Base-by-base conservation (phyloP, 352 stramenopile genomes). In the Pythium phragmitis region DNA sequence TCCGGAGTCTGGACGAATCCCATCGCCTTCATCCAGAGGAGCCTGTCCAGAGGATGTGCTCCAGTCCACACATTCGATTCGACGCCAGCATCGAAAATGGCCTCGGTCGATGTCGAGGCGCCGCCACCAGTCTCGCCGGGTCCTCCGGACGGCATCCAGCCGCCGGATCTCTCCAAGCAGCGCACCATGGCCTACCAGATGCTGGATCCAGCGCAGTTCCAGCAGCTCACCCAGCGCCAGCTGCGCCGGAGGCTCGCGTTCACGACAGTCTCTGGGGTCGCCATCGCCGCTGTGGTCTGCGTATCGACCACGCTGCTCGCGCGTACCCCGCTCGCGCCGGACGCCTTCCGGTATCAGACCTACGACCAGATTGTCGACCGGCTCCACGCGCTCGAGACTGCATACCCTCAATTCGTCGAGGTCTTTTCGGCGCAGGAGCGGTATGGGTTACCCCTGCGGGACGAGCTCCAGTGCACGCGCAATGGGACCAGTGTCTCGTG, bases 351-450 rank as follows among this genome's bases (percentile, higher is more conserved):
- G 33, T 89, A 91, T 56, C 78, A 74, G 23, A 82, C 77, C 33
- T 95, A 95, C 63, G 69, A 70, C n/a, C 65, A 90, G 58, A 92
- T 92, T 49, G 79, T 91, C n/a, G 67, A 86, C 33, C 65, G 60
- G 30, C 71, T 95, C 41, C 65, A 80, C 30, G 64, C 71, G 34
- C 63, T 92, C 12, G 75, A 88, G 53, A 65, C 65, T 54, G 79
- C 73, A 51, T 88, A 84, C 54, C 78, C 86, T 30, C 69, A 80
- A 39, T 79, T 89, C 52, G 72, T 89, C n/a, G 84, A 95, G 26
- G 70, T 95, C 2, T 92, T 91, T 65, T 86, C 73, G 23, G 88
- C 87, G 7, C 88, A 94, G 53, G 75, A 90, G 58, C 79, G 79
- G 63, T 96, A 96, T 61, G 74, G 70, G 2, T 62, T 95, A 8